These are phyloP conservation scores for Miamiensis avidus DNA, from an alignment of 169 alveolate genomes.

Conservation along the genomic window DNA sequence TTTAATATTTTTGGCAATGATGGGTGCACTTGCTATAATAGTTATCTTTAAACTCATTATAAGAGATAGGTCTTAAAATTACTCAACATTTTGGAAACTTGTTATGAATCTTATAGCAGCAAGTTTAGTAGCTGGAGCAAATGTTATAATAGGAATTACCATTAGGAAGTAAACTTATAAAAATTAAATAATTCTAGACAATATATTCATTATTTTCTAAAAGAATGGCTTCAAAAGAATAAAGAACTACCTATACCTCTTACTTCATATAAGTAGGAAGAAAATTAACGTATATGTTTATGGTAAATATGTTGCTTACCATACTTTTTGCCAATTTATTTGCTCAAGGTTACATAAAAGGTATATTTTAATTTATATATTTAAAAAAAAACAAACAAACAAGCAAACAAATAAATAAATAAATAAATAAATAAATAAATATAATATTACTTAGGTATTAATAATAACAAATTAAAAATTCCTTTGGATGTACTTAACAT, in stretches of 20 bases:
- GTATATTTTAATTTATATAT: neutral
- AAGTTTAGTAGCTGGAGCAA: neutral
- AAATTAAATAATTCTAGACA: neutral
- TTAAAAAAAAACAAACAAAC: neutral
- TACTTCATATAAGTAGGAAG: constrained; percentile 6
- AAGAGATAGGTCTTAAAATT: neutral
- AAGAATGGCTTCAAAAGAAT: neutral
- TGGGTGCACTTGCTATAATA: neutral
- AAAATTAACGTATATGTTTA: constrained; percentile 22
- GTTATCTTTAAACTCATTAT: neutral
- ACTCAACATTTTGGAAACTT: neutral
- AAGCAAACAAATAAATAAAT: neutral
- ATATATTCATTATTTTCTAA: neutral
- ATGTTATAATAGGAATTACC: neutral
- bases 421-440: neutral
- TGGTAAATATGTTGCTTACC: constrained; percentile 29
- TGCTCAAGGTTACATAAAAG: neutral
- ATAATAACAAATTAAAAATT: too few relatives aligned
- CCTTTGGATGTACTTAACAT: neutral
- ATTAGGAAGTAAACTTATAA: neutral
- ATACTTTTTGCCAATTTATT: neutral
- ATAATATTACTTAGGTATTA: neutral
- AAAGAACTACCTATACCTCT: neutral
- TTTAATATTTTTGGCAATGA: neutral
- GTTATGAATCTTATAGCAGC: neutral